These are phyloP conservation scores for Lodderomyces beijingensis DNA, from an alignment of 1,139 yeast species.

Conservation along the genomic window DNA sequence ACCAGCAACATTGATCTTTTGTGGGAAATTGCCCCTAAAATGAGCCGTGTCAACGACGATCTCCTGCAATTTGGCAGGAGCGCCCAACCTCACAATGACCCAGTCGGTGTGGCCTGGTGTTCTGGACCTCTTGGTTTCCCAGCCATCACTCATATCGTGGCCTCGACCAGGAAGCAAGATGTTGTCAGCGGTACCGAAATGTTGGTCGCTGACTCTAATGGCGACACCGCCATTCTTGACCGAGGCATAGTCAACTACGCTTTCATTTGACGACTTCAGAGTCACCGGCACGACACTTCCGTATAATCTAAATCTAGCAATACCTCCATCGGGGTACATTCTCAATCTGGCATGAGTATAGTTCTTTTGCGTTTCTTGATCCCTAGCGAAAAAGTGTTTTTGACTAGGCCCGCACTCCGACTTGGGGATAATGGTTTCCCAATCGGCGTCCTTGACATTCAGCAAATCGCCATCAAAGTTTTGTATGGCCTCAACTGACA, in stretches of 20 bases:
- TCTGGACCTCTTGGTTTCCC: constrained; percentile 96
- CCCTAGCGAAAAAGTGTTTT: constrained; percentile 73
- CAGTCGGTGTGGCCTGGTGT: constrained; percentile 82
- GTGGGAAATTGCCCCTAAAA: constrained; percentile 92
- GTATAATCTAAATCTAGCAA: constrained; percentile 86
- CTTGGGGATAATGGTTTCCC: constrained; percentile 70
- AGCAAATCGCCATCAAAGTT: constrained; percentile 25
- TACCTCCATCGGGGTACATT: constrained; percentile 97
- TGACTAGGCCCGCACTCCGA: constrained; percentile 85
- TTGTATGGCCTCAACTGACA: constrained; percentile 75
- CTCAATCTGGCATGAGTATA: constrained; percentile 79
- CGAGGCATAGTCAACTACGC: constrained; percentile 67
- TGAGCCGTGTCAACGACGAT: constrained; percentile 86
- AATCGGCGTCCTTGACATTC: constrained; percentile 21
- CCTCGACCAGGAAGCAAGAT: constrained; percentile 91
- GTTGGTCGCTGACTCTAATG: constrained; percentile 79
- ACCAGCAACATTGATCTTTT: constrained; percentile 62
- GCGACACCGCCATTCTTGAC: constrained; percentile 90
- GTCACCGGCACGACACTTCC: constrained; percentile 70
- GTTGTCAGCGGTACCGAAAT: constrained; percentile 88
- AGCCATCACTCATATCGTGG: constrained; percentile 93
- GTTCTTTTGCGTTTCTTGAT: constrained; percentile 45
- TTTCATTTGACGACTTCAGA: constrained; percentile 13
- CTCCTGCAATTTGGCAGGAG: constrained; percentile 50
- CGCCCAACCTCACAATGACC: constrained; percentile 79